phyloP scores from a whole-genome alignment of 306 rosid genomes.

The Cajanus cajan region DNA sequence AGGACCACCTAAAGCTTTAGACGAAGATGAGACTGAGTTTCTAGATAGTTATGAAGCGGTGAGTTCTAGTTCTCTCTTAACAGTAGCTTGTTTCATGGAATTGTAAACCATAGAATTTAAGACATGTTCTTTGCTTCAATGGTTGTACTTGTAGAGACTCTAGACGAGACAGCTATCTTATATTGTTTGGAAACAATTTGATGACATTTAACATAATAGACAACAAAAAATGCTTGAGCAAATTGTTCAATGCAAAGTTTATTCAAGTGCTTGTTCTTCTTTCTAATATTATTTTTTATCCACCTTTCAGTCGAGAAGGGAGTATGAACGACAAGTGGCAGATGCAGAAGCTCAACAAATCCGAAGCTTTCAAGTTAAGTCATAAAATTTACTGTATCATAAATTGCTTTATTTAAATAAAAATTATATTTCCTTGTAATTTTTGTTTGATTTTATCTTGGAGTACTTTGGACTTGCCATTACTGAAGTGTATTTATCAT shows the following conservation, averaged over 20 bases:
- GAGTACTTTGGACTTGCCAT: not conserved
- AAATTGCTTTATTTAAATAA: not conserved
- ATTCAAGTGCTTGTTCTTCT: not conserved
- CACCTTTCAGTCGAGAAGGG: conserved; percentile 64
- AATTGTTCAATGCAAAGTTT: not conserved
- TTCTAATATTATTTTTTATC: not conserved
- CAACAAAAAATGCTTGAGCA: conserved; percentile 15
- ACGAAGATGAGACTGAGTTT: conserved; percentile 92
- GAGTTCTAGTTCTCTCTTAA: conserved; percentile 23
- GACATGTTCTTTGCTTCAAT: not conserved
- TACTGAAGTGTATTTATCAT: not conserved
- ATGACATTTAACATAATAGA: not conserved
- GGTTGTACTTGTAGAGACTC: not conserved
- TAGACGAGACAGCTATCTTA: not conserved
- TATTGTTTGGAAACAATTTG: conserved; percentile 1
- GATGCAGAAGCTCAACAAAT: conserved; percentile 73
- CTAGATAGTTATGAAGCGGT: conserved; percentile 74
- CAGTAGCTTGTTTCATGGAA: not conserved
- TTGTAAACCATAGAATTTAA: not conserved
- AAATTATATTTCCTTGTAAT: not conserved
- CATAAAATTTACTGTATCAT: not conserved
- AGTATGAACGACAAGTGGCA: conserved; percentile 74
- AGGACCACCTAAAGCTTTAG: conserved; percentile 99
- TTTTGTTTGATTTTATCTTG: not conserved
- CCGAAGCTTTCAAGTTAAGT: conserved; percentile 70